Percentiles rank a stretch among this genome's conserved stretches.
Evolutionary conservation across 1,284 basidiomycete genomes (phyloP).

Genomic region (Golubevia sp.): DNA sequence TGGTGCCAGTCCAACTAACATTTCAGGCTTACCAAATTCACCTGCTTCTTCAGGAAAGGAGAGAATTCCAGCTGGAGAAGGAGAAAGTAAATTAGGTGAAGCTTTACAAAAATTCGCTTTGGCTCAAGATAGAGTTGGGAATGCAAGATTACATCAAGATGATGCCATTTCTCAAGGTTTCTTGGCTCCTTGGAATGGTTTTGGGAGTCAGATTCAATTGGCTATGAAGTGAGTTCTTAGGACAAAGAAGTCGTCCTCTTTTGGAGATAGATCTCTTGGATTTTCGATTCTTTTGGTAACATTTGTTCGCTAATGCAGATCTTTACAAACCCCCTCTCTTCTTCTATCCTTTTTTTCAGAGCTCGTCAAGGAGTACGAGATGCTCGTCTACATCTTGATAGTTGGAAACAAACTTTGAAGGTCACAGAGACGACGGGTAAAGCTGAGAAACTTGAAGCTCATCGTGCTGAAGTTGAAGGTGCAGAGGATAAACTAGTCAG

Average conservation of each 20-base stretch:
- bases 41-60: constrained; percentile 16
- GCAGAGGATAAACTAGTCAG: constrained; percentile 62
- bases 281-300: too few relatives aligned
- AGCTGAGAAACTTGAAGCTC: constrained; percentile 15
- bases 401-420: constrained; percentile 53
- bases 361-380: constrained; percentile 53
- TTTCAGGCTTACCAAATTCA: constrained; percentile 32
- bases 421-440: constrained; percentile 34
- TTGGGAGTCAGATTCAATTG: constrained; percentile 53
- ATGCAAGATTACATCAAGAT: constrained; percentile 83
- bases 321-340: not conserved
- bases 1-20: constrained; percentile 37
- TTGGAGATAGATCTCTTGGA: too few relatives aligned
- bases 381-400: constrained; percentile 54
- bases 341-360: constrained; percentile 5
- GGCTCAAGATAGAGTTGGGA: constrained; percentile 86
- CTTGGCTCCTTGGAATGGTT: constrained; percentile 76
- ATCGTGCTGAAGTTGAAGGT: constrained; percentile 40
- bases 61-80: constrained; percentile 11
- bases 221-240: constrained; percentile 35
- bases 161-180: constrained; percentile 74
- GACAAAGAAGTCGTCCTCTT: too few relatives aligned
- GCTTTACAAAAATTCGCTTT: constrained; percentile 78
- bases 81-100: constrained; percentile 65
- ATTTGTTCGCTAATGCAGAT: too few relatives aligned